phyloP scores from a whole-genome alignment of 1,284 basidiomycete genomes.

The Earliella scabrosa region DNA sequence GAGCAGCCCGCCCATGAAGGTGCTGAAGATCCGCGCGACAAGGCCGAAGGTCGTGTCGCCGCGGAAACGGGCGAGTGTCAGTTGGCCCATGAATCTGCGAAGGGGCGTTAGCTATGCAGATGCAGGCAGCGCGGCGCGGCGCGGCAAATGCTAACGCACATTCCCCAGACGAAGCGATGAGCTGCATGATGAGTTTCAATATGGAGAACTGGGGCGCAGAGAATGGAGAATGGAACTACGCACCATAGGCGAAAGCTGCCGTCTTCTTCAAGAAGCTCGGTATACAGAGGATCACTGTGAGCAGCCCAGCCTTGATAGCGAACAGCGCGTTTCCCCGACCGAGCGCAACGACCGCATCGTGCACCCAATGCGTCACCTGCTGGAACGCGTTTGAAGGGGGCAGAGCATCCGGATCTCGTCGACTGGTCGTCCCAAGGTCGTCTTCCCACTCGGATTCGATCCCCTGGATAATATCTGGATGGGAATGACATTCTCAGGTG shows the following conservation, averaged over 20 bases:
- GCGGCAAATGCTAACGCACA: constrained; percentile 30
- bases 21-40: constrained; percentile 64
- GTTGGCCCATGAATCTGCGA: constrained; percentile 70
- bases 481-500: neutral
- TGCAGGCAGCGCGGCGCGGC: neutral
- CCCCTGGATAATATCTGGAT: constrained; percentile 61
- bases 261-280: constrained; percentile 61
- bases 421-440: constrained; percentile 58
- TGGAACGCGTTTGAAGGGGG: constrained; percentile 67
- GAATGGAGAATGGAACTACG: constrained; percentile 26
- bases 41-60: constrained; percentile 81
- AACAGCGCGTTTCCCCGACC: constrained; percentile 69
- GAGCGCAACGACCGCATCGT: constrained; percentile 44
- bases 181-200: constrained; percentile 18
- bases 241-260: constrained; percentile 64
- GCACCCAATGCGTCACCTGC: constrained; percentile 49
- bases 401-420: constrained; percentile 76
- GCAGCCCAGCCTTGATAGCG: constrained; percentile 77
- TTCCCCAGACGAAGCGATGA: constrained; percentile 42
- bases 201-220: neutral
- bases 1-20: constrained; percentile 70
- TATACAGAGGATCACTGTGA: constrained; percentile 68
- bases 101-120: neutral
- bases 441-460: constrained; percentile 44
- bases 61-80: constrained; percentile 70